Conservation (phyloP, 306 rosid genomes). For the Argentina anserina region DNA sequence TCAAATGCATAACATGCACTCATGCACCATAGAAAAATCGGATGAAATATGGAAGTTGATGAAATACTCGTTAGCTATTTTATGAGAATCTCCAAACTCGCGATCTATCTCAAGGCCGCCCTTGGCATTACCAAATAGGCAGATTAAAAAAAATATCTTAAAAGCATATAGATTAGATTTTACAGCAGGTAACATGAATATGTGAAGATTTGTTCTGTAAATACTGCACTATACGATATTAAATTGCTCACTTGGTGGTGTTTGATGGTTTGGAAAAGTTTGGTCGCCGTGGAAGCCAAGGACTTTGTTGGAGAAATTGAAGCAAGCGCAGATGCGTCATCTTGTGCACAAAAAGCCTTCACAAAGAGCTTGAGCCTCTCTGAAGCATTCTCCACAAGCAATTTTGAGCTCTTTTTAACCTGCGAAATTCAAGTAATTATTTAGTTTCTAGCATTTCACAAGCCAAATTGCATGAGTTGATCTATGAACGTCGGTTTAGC, state of each 20-base stretch:
- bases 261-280: slow-evolving; percentile 29
- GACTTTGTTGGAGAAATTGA: slow-evolving; percentile 39
- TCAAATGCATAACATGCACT: too few species aligned
- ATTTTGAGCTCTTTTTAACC: slow-evolving; percentile 45
- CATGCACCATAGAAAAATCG: too few species aligned
- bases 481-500: too few species aligned
- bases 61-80: too few species aligned
- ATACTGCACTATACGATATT: neutral
- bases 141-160: too few species aligned
- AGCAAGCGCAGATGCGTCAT: slow-evolving; percentile 30
- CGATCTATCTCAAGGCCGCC: too few species aligned
- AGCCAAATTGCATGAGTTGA: too few species aligned
- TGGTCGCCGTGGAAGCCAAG: slow-evolving; percentile 31
- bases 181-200: too few species aligned
- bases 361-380: slow-evolving; percentile 45
- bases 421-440: slow-evolving; percentile 10
- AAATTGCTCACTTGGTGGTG: slow-evolving; percentile 36
- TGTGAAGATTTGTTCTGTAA: neutral
- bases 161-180: too few species aligned
- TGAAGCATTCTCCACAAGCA: slow-evolving; percentile 35
- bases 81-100: too few species aligned
- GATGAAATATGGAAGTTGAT: too few species aligned
- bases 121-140: too few species aligned
- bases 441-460: neutral
- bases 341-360: slow-evolving; percentile 42